Evolutionary conservation across 257 asterid species (phyloP).

Genomic region (Prunella vulgaris): DNA sequence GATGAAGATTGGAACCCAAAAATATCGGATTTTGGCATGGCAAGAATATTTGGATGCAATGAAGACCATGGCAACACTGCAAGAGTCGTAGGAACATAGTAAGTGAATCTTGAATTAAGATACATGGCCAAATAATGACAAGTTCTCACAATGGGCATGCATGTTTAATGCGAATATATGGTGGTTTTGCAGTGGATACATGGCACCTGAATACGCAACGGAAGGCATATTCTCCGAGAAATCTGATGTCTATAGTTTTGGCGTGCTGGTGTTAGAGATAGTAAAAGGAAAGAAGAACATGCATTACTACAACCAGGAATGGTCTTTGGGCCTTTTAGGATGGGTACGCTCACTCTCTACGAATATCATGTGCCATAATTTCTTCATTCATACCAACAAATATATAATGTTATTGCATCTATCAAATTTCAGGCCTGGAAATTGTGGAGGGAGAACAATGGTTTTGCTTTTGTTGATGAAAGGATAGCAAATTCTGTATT

Average conservation of each 20-base stretch:
- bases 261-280: neutral
- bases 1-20: no score
- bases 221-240: neutral
- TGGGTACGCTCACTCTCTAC: neutral
- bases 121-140: neutral
- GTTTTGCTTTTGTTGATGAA: neutral
- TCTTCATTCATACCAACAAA: no score
- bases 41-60: no score
- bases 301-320: neutral
- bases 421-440: neutral
- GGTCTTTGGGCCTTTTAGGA: neutral
- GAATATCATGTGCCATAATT: neutral
- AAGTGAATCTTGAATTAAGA: neutral
- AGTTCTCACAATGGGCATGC: no score
- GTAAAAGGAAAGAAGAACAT: neutral
- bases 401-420: neutral
- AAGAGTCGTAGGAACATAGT: neutral
- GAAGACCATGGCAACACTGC: no score
- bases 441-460: neutral
- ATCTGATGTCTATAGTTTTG: neutral
- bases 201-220: neutral
- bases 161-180: neutral
- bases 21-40: no score
- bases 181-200: neutral
- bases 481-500: neutral